These are phyloP conservation scores for Fraxinus americana DNA, from an alignment of 257 asterid genomes.

Conservation along the genomic window DNA sequence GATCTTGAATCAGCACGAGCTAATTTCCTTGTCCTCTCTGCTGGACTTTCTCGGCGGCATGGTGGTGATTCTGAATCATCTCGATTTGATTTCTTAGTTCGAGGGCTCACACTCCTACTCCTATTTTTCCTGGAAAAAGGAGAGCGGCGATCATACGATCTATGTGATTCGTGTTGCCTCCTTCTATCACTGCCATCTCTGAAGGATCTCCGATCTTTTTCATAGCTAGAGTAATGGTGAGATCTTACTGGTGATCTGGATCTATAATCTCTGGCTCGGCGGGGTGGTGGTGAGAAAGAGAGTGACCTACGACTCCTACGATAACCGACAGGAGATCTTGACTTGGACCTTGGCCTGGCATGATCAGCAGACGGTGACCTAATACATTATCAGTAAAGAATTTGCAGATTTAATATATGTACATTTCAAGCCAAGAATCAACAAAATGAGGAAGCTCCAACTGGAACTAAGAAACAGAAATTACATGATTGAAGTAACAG, in stretches of 20 bases:
- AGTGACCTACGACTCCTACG: conserved; percentile 69
- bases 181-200: conserved; percentile 63
- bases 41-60: conserved; percentile 52
- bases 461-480: background rate
- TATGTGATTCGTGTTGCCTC: conserved; percentile 57
- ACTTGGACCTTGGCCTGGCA: conserved; percentile 76
- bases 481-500: background rate
- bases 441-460: background rate
- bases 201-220: conserved; percentile 65
- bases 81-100: conserved; percentile 54
- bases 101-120: conserved; percentile 79
- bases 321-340: conserved; percentile 70
- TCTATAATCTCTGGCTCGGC: conserved; percentile 64
- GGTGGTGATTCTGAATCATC: conserved; percentile 69
- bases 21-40: conserved; percentile 53
- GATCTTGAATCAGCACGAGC: conserved; percentile 65
- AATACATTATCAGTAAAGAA: conserved; percentile 26
- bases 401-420: background rate
- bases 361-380: conserved; percentile 70
- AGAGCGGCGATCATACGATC: conserved; percentile 54
- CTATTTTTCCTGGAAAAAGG: conserved; percentile 71
- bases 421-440: background rate
- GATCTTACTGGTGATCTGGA: conserved; percentile 86
- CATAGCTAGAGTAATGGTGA: conserved; percentile 74
- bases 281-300: conserved; percentile 75